Evolutionary conservation across 2,329 filamentous ascomycete species (phyloP).

Genomic region (Cryoendolithus antarcticus): DNA sequence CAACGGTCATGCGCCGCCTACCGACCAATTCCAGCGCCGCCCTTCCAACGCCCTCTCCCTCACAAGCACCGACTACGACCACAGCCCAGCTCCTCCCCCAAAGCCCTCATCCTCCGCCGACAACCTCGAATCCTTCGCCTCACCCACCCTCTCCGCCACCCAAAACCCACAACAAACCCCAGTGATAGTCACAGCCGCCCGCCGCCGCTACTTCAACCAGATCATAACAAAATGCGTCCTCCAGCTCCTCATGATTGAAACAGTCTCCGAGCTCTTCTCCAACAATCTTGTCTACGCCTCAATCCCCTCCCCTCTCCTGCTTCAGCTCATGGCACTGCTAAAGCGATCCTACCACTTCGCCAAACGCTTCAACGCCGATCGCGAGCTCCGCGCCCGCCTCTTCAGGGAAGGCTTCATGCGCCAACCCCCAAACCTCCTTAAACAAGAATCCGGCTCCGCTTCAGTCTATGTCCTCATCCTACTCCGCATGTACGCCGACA

Average conservation of each 20-base stretch:
- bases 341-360: slow-evolving; percentile 97
- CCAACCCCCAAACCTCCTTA: slow-evolving; percentile 91
- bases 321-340: slow-evolving; percentile 83
- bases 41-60: slow-evolving; percentile 6
- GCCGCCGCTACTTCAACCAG: slow-evolving; percentile 92
- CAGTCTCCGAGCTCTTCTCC: slow-evolving; percentile 94
- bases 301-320: slow-evolving; percentile 79
- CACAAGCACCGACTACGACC: slow-evolving; percentile 9
- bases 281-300: slow-evolving; percentile 90
- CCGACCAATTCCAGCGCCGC: slow-evolving; percentile 2
- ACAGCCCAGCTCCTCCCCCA: slow-evolving; percentile 7
- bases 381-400: slow-evolving; percentile 82
- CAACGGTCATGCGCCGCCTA: slow-evolving; percentile 9
- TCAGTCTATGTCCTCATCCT: slow-evolving; percentile 93
- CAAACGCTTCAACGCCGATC: slow-evolving; percentile 94
- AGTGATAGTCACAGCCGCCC: slow-evolving; percentile 81
- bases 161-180: slow-evolving; percentile 64
- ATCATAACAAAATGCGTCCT: slow-evolving; percentile 98
- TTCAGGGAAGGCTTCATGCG: slow-evolving; percentile 99
- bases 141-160: slow-evolving; percentile 47
- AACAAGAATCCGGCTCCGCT: slow-evolving; percentile 87
- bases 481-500: slow-evolving; percentile 93
- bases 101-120: background rate
- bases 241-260: slow-evolving; percentile 98
- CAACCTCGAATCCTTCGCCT: slow-evolving; percentile 69